Base-by-base conservation (phyloP, 352 stramenopile species). In the Globisporangium barbulae region DNA sequence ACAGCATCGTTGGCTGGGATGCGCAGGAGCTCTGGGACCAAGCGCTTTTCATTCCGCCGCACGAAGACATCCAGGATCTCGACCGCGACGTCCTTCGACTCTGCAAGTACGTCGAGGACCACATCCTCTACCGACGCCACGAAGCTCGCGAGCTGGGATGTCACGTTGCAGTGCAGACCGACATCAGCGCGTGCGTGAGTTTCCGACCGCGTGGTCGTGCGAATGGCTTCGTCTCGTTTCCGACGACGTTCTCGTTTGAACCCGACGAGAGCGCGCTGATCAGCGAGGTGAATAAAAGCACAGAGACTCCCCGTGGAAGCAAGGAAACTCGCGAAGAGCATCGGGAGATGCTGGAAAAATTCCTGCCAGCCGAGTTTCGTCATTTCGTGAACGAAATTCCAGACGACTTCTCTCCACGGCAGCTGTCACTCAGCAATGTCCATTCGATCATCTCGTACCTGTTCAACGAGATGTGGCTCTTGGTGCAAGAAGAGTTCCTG, bases 41-140 rank as follows among this genome's bases (percentile, higher is more conserved):
- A 70, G 78, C 78, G 25, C 74, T 87, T 12, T 87, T 87, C 67
- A 81, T 87, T 25, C 78, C 78, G 5, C 70, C 74, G 5, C 66
- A 72, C 13, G 78, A 87, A 64, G 73, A 85, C 45, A 59, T 85
- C 7, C 71, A 80, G 47, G 78, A 87, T 33, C 59, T 87, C 25
- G 74, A 79, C 35, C 42, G 66, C 6, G 69, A 82, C 30, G 63
- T 87, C 1, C 67, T 74, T 33, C 56, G 67, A 3, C 60, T 87
- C 12, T 74, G 72, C 56, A 37, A 41, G 1, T 55, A 70, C 2
- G 75, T 87, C 21, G 78, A 87, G 56, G 54, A 64, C 5, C 35
- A 41, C n/a, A 67, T 84, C 15, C 21, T 81, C 9, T 12, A 50
- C 5, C 55, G 48, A 22, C 56, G 68, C 2, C 67, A 48, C 4